phyloP scores from a whole-genome alignment of 2,329 filamentous ascomycete genomes.

The Fusarium transvaalense region DNA sequence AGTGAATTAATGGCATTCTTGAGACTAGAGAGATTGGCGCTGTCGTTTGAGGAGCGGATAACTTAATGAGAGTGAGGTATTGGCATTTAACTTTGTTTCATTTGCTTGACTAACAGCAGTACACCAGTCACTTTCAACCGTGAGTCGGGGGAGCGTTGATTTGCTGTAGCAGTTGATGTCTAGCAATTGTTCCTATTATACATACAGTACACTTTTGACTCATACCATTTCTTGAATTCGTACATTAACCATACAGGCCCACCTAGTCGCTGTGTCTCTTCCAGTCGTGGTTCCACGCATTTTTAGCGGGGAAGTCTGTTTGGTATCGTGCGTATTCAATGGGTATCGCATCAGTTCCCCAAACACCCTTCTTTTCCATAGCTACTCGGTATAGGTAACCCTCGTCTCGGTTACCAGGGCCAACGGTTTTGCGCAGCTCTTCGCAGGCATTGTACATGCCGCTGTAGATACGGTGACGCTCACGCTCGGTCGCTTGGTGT shows the following conservation, averaged over 20 bases:
- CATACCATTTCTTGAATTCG: background rate
- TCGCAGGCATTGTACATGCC: constrained; percentile 89
- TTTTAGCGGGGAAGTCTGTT: constrained; percentile 82
- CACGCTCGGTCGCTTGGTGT: constrained; percentile 72
- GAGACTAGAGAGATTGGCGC: constrained; percentile 25
- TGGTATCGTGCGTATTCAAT: constrained; percentile 91
- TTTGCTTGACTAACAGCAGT: background rate
- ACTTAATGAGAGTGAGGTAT: constrained; percentile 45
- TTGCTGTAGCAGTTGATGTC: constrained; percentile 6
- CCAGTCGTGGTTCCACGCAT: constrained; percentile 96
- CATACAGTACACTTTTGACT: constrained; percentile 41
- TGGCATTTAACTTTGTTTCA: constrained; percentile 3
- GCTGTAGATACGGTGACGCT: constrained; percentile 83
- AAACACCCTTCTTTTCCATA: constrained; percentile 91
- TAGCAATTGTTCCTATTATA: constrained; percentile 41
- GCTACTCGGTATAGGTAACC: constrained; percentile 87
- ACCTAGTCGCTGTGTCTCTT: constrained; percentile 65
- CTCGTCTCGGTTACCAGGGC: constrained; percentile 68
- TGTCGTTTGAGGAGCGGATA: constrained; percentile 27
- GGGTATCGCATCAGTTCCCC: constrained; percentile 77
- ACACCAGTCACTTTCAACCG: background rate
- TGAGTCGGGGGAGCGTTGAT: constrained; percentile 3
- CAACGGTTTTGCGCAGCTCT: constrained; percentile 74
- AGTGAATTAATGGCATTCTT: constrained; percentile 21
- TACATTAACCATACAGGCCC: constrained; percentile 5